phyloP scores from a whole-genome alignment of 139 green algal genomes.

The Penium margaritaceum region DNA sequence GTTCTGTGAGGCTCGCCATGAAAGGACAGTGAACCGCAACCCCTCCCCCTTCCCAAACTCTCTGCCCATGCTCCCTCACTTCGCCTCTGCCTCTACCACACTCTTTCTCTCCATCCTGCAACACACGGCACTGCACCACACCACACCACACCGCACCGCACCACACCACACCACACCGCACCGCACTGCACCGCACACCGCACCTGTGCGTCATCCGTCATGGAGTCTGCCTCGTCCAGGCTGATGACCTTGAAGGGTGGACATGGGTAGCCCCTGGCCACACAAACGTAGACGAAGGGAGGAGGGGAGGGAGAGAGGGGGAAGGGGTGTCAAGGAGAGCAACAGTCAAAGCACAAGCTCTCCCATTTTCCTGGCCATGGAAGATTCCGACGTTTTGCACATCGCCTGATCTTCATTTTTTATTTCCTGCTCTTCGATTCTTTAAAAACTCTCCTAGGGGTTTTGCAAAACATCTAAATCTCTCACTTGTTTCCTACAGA shows the following conservation, averaged over 20 bases:
- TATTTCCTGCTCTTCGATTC: no score
- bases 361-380: no score
- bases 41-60: no score
- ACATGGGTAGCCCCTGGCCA: not conserved
- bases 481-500: no score
- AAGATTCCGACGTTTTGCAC: no score
- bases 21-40: no score
- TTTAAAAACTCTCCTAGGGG: no score
- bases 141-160: not conserved
- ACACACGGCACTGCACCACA: not conserved
- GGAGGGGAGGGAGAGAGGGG: not conserved
- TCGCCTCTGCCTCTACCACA: not conserved
- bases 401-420: no score
- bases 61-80: not conserved
- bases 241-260: not conserved
- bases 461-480: no score
- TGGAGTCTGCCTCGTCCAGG: slow-evolving; percentile 87
- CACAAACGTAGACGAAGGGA: slow-evolving; percentile 23
- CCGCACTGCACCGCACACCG: not conserved
- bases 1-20: no score
- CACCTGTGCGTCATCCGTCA: slow-evolving; percentile 68
- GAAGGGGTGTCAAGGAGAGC: not conserved
- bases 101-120: not conserved
- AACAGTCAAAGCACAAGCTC: no score
- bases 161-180: not conserved